Conservation (phyloP, 129 eudicot genomes). For the Apium graveolens region DNA sequence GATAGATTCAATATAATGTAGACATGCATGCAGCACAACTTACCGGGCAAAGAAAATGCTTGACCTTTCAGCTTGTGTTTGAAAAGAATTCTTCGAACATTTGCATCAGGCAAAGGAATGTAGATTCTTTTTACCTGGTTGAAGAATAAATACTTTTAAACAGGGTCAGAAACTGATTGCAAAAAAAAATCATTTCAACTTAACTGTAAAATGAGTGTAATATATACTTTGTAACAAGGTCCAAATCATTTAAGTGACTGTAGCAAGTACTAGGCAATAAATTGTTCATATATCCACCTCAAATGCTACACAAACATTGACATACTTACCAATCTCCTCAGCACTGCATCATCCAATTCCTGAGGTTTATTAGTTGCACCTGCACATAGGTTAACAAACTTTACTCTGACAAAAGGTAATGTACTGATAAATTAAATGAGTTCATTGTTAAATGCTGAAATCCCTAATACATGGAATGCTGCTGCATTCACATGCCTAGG, state of each 20-base stretch:
- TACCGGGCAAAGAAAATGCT: constrained; percentile 88
- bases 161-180: neutral
- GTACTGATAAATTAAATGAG: neutral
- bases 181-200: neutral
- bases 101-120: constrained; percentile 88
- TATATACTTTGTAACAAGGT: neutral
- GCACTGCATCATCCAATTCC: constrained; percentile 97
- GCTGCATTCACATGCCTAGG: neutral
- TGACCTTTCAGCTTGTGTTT: constrained; percentile 89
- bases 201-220: neutral
- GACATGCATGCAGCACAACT: constrained; percentile 11
- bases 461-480: neutral
- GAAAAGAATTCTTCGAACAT: constrained; percentile 56
- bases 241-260: neutral
- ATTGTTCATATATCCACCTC: neutral
- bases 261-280: neutral
- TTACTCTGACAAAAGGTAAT: neutral
- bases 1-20: neutral
- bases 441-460: neutral
- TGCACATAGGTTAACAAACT: constrained; percentile 24
- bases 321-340: constrained; percentile 85
- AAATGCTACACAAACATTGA: constrained; percentile 6
- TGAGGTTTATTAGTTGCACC: constrained; percentile 99
- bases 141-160: constrained; percentile 3
- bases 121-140: constrained; percentile 92